phyloP scores from a whole-genome alignment of 1,139 yeast genomes.

The Meyerozyma carpophila region DNA sequence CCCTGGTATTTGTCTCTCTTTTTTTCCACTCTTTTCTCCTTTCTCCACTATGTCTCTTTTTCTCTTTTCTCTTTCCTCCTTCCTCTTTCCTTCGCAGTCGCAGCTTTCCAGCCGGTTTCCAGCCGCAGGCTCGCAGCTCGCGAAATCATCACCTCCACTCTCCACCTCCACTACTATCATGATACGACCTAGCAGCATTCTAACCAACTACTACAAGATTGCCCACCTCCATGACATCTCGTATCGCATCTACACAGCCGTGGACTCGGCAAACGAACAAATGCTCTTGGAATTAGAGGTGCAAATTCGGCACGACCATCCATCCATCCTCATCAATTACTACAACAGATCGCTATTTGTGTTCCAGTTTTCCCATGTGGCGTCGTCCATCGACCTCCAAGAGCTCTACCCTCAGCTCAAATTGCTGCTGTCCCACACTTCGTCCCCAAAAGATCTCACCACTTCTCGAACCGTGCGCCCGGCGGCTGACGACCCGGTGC shows the following conservation, averaged over 20 bases:
- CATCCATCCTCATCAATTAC: slow-evolving; percentile 50
- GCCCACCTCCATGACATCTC: slow-evolving; percentile 31
- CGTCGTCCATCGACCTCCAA: slow-evolving; percentile 1
- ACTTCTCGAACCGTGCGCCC: slow-evolving; percentile 4
- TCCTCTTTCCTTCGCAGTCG: too few relatives aligned
- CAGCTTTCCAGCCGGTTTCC: neutral
- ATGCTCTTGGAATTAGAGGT: slow-evolving; percentile 56
- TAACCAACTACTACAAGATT: slow-evolving; percentile 37
- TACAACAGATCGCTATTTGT: slow-evolving; percentile 61
- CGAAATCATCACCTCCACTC: neutral
- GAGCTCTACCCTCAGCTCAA: slow-evolving; percentile 9
- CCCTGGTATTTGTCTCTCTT: too few relatives aligned
- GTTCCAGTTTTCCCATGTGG: slow-evolving; percentile 40
- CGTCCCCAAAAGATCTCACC: slow-evolving; percentile 1
- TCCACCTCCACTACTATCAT: neutral
- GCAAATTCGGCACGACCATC: slow-evolving; percentile 44
- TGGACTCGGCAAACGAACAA: slow-evolving; percentile 27
- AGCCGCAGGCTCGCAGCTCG: neutral
- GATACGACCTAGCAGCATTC: slow-evolving; percentile 14
- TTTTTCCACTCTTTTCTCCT: too few relatives aligned
- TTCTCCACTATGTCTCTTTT: too few relatives aligned
- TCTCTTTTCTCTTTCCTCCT: too few relatives aligned
- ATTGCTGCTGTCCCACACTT: slow-evolving; percentile 10
- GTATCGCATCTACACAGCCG: slow-evolving; percentile 29
- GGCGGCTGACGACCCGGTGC: slow-evolving; percentile 23